Percentiles rank a stretch among this genome's conserved stretches.
These are phyloP conservation scores for Bonnemaisonia californica DNA, from an alignment of 31 red algal species.

Conservation along the genomic window DNA sequence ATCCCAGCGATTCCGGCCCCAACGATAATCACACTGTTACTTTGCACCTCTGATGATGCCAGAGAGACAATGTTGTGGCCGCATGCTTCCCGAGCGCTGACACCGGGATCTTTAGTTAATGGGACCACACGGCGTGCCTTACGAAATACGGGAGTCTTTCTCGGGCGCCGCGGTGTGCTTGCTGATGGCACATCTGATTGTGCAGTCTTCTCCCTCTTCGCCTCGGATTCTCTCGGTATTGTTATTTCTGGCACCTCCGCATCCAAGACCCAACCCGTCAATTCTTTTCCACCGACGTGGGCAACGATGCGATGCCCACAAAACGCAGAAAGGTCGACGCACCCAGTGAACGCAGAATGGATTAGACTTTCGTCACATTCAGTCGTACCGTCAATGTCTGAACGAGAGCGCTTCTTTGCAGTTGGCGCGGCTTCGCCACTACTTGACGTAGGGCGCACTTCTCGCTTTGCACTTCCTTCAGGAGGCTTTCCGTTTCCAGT, in stretches of 20 bases:
- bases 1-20: conserved; percentile 95
- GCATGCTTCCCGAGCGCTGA: background rate
- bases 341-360: conserved; percentile 32
- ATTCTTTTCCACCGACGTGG: conserved; percentile 40
- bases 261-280: conserved; percentile 70
- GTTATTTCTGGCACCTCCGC: background rate
- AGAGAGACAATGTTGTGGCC: background rate
- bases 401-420: background rate
- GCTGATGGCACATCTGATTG: background rate
- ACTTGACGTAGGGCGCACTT: background rate
- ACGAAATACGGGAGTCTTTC: background rate
- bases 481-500: too few relatives aligned
- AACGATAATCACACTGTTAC: conserved; percentile 76
- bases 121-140: background rate
- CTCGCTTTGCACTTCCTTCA: background rate
- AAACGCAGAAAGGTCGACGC: conserved; percentile 53
- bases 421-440: background rate
- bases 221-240: background rate
- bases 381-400: background rate
- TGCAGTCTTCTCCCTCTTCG: background rate
- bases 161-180: background rate
- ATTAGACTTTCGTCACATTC: background rate
- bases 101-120: background rate
- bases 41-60: conserved; percentile 24
- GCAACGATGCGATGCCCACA: conserved; percentile 64